Base-by-base conservation (phyloP, 225 moss, liverwort and hornwort genomes). In the Ulota crispa region DNA sequence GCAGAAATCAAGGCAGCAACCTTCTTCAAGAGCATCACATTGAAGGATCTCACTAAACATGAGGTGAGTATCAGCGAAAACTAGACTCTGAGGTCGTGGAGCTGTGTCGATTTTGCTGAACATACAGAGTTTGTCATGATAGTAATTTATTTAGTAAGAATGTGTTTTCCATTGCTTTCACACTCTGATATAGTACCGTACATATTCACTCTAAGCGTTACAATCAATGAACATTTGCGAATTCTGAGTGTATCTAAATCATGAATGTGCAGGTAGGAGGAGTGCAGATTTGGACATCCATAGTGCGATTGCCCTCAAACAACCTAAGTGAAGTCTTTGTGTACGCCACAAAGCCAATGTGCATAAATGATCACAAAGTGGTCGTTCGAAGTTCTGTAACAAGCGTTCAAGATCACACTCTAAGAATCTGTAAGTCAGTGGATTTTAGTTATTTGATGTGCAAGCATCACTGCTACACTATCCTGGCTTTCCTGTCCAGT, bases 1-100 rank as follows among this genome's bases (percentile, higher is more conserved):
- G 59, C 85, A 30, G 68, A 82, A 62, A 78, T 82, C 26, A 68
- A 63, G 72, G 82, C 68, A 53, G 60, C 78, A 68, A 81, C 72
- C 20, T 7, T 21, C 8, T 7, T 73, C 1, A 82, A 78, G 41
- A 78, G 26, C 27, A 27, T 68, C 41, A 73, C 41, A 30, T 43
- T 81, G 66, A 68, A 78, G 53, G 27, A 74, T 39, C 15, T 78
- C 61, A 28, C 14, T 1, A 81, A 75, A 67, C 28, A 78, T 8
- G 78, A 83, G 78, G 83, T 72, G 14, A 34, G 15, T 76, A 5
- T 82, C 47, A 37, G 47, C 45, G 8, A 26, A 30, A 45, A 26
- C 55, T 13, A 68, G 5, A 3, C 65, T n/a, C 4, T 5, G 3
- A 6, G 2, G 26, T 66, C 26, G 20, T 52, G 20, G 1, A 31